These are phyloP conservation scores for Talaromyces thailandensis DNA, from an alignment of 495 filamentous ascomycete genomes.

Conservation along the genomic window DNA sequence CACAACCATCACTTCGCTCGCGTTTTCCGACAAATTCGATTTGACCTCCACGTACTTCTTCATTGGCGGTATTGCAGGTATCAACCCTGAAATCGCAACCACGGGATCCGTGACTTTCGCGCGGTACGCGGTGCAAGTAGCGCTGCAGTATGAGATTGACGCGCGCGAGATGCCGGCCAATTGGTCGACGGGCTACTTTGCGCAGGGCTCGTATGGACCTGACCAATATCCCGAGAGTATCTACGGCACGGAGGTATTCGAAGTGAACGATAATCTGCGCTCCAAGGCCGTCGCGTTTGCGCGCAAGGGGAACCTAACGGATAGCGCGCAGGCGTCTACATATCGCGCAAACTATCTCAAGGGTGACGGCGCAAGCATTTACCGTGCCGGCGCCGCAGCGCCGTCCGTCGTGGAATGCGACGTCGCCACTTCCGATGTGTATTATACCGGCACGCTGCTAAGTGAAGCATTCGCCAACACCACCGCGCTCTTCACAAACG, in stretches of 20 bases:
- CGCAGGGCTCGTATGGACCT: conserved; percentile 45
- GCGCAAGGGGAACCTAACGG: conserved; percentile 42
- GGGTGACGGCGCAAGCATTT: conserved; percentile 24
- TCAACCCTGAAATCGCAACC: conserved; percentile 59
- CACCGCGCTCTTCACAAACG: conserved; percentile 57
- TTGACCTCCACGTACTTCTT: conserved; percentile 61
- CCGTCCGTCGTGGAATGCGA: conserved; percentile 60
- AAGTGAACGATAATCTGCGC: conserved; percentile 55
- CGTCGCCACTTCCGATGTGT: conserved; percentile 61
- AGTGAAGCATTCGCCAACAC: conserved; percentile 57
- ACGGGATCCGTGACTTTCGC: conserved; percentile 56
- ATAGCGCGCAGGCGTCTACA: conserved; percentile 37
- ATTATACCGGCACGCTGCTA: conserved; percentile 55
- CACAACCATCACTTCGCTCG: conserved; percentile 46
- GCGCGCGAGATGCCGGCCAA: conserved; percentile 57
- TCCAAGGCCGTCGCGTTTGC: conserved; percentile 49
- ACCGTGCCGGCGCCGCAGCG: conserved; percentile 38
- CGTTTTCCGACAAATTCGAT: conserved; percentile 54
- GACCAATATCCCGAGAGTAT: conserved; percentile 51
- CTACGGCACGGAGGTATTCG: conserved; percentile 74
- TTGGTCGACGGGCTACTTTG: conserved; percentile 59
- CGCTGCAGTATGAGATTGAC: conserved; percentile 67
- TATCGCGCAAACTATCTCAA: conserved; percentile 52
- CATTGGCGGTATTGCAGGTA: conserved; percentile 61
- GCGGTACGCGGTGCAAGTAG: conserved; percentile 61